Evolutionary conservation across 2,329 filamentous ascomycete species (phyloP).

Genomic region (Monosporascus ibericus): DNA sequence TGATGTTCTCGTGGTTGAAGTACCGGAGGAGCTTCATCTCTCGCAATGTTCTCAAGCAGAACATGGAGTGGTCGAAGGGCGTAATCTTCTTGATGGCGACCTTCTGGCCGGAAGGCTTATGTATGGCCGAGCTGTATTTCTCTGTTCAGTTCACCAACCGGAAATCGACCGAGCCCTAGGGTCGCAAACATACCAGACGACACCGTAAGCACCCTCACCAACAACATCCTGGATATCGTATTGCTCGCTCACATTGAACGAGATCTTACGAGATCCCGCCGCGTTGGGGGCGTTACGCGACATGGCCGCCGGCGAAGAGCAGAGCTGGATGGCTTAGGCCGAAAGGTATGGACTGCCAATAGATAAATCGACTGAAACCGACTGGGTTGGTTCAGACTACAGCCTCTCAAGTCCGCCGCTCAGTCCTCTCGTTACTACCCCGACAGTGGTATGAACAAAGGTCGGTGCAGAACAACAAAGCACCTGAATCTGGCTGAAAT

Average conservation of each 20-base stretch:
- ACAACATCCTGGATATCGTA: conserved; percentile 99
- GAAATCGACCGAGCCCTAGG: neutral
- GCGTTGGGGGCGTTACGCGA: conserved; percentile 53
- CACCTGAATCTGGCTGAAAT: neutral
- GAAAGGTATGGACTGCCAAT: neutral
- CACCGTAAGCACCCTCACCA: conserved; percentile 95
- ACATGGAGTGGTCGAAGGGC: conserved; percentile 98
- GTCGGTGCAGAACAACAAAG: neutral
- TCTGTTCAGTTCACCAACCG: conserved; percentile 5
- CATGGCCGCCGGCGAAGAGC: conserved; percentile 31
- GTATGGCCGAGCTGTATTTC: conserved; percentile 73
- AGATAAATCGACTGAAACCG: no score
- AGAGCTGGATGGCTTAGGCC: neutral
- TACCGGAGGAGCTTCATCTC: conserved; percentile 99
- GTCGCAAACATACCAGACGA: conserved; percentile 73
- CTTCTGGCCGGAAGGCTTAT: conserved; percentile 97
- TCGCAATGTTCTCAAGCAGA: conserved; percentile 89
- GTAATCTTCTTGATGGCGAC: conserved; percentile 99
- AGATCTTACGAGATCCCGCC: conserved; percentile 81
- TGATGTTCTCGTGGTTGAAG: conserved; percentile 99
- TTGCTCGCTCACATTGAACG: conserved; percentile 98
- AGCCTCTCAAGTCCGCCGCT: neutral
- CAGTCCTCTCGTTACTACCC: neutral
- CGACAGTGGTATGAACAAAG: neutral
- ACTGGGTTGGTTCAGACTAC: neutral